Conservation (phyloP, 306 rosid genomes). For the Cucurbita ficifolia region DNA sequence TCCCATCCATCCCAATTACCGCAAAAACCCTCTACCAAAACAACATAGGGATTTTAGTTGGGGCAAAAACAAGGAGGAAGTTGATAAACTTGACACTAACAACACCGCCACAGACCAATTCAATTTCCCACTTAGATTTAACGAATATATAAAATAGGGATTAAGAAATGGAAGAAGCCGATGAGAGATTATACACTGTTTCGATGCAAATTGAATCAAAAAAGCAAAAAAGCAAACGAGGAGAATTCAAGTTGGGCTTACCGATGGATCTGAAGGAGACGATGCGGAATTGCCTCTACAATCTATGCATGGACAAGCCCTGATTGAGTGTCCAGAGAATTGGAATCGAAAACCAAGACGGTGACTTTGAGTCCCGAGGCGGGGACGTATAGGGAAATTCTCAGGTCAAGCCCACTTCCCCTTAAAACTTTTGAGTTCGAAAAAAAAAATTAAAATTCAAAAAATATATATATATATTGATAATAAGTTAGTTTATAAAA, state of each 20-base stretch:
- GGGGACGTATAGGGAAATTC: not conserved
- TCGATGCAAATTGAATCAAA: slow-evolving; percentile 1
- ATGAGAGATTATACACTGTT: not conserved
- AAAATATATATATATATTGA: too few relatives aligned
- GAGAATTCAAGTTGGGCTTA: slow-evolving; percentile 14
- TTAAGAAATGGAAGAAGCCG: not conserved
- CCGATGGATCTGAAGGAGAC: slow-evolving; percentile 19
- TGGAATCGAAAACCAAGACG: not conserved
- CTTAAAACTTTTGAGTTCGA: not conserved
- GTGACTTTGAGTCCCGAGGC: not conserved
- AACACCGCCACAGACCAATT: not conserved
- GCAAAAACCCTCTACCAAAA: slow-evolving; percentile 7
- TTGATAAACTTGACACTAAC: not conserved
- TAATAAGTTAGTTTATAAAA: too few relatives aligned
- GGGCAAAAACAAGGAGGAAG: not conserved
- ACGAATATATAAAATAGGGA: not conserved
- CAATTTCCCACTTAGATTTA: not conserved
- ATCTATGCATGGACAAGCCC: not conserved
- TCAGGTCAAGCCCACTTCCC: not conserved
- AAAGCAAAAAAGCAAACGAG: not conserved
- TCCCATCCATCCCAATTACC: slow-evolving; percentile 53
- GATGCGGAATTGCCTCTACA: not conserved
- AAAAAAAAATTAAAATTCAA: too few relatives aligned
- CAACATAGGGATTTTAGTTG: not conserved
- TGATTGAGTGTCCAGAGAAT: not conserved